A percentile compares a stretch with the other conserved stretches of the same genome.
These are phyloP conservation scores for Populus ilicifolia DNA, from an alignment of 345 rosid species.

Conservation along the genomic window DNA sequence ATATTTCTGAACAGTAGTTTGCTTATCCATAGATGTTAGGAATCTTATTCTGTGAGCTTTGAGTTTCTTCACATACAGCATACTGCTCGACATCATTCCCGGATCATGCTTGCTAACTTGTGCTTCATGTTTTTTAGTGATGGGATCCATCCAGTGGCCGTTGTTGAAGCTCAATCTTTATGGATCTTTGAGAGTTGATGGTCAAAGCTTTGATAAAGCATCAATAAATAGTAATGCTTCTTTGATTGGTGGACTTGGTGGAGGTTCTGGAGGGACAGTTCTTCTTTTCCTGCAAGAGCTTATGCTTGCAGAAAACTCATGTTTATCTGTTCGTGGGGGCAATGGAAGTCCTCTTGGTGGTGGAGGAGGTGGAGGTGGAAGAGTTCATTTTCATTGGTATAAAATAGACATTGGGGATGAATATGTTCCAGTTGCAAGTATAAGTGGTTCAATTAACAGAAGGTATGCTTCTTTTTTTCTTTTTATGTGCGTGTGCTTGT, in stretches of 20 bases:
- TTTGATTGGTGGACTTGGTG: constrained; percentile 86
- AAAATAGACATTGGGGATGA: constrained; percentile 67
- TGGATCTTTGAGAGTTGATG: constrained; percentile 83
- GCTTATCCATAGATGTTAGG: neutral
- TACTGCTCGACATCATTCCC: neutral
- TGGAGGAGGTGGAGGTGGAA: constrained; percentile 98
- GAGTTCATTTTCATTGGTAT: constrained; percentile 98
- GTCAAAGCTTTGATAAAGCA: constrained; percentile 61
- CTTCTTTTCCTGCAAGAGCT: constrained; percentile 94
- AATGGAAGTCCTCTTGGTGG: constrained; percentile 83
- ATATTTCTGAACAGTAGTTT: constrained; percentile 4
- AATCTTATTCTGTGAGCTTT: neutral
- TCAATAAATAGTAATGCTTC: constrained; percentile 41
- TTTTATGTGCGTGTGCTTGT: neutral
- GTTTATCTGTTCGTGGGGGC: constrained; percentile 75
- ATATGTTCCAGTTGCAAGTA: constrained; percentile 70
- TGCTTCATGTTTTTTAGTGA: constrained; percentile 48
- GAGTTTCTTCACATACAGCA: neutral
- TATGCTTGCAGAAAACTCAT: constrained; percentile 57
- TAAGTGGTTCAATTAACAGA: constrained; percentile 61
- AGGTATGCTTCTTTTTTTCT: constrained; percentile 43
- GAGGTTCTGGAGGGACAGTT: constrained; percentile 95
- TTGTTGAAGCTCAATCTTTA: constrained; percentile 55
- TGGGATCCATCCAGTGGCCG: constrained; percentile 90
- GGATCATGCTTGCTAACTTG: constrained; percentile 14